phyloP scores from a whole-genome alignment of 306 rosid genomes.

The Trichosanthes cucumerina region DNA sequence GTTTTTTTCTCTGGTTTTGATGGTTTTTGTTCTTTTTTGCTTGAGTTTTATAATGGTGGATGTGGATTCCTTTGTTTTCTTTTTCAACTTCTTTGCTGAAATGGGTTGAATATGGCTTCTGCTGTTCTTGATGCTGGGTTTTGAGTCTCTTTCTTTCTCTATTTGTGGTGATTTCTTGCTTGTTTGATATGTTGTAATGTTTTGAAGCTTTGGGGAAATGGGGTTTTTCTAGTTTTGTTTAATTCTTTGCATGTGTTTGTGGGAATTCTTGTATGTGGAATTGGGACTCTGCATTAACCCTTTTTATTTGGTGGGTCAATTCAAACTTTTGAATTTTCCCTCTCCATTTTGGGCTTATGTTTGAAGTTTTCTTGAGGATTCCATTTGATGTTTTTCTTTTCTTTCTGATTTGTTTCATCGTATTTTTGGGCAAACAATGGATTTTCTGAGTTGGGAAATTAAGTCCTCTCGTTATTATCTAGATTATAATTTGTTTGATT shows the following conservation, averaged over 20 bases:
- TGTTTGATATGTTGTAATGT: background rate
- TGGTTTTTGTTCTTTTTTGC: background rate
- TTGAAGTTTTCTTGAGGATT: background rate
- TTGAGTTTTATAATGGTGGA: background rate
- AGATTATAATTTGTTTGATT: background rate
- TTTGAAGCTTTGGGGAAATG: background rate
- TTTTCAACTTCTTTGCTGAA: slow-evolving; percentile 11
- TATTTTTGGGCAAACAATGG: background rate
- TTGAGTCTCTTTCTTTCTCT: background rate
- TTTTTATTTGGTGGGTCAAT: background rate
- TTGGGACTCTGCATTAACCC: background rate
- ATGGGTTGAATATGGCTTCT: background rate
- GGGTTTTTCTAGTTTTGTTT: background rate
- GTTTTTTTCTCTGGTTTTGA: background rate
- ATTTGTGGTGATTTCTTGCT: background rate
- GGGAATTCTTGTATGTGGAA: background rate
- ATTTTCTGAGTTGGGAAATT: background rate
- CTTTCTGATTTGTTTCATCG: background rate
- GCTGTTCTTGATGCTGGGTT: background rate
- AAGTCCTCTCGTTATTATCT: background rate
- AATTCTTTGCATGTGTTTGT: background rate
- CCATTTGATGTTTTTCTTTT: background rate
- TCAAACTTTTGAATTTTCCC: background rate
- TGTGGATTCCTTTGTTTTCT: slow-evolving; percentile 18
- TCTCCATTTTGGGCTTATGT: background rate